These are phyloP conservation scores for Vicia faba DNA, from an alignment of 306 rosid species.

Conservation along the genomic window DNA sequence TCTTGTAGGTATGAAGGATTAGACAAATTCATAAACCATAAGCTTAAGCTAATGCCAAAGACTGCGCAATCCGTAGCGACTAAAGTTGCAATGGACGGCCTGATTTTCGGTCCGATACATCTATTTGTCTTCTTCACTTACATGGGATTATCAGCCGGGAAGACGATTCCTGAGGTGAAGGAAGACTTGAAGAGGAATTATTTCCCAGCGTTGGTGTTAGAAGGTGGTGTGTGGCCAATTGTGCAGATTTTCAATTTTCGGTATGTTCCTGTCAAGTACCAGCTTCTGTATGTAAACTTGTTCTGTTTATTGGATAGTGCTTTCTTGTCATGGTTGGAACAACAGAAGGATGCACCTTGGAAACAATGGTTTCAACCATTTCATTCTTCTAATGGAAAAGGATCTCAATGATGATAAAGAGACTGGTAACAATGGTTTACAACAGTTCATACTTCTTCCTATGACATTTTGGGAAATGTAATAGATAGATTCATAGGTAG, in stretches of 20 bases:
- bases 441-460: not conserved
- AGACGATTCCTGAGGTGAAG: conserved; percentile 64
- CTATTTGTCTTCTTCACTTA: conserved; percentile 73
- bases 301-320: conserved; percentile 90
- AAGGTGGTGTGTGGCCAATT: conserved; percentile 82
- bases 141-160: conserved; percentile 81
- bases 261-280: conserved; percentile 79
- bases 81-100: conserved; percentile 72
- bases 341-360: conserved; percentile 88
- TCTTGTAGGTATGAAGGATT: conserved; percentile 76
- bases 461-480: too few relatives aligned
- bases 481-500: too few relatives aligned
- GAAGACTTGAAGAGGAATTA: conserved; percentile 74
- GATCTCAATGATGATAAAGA: conserved; percentile 23
- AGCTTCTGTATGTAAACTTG: conserved; percentile 83
- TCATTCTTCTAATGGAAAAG: conserved; percentile 50
- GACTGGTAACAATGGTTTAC: not conserved
- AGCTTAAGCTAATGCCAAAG: conserved; percentile 59
- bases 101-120: conserved; percentile 74
- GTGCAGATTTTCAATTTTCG: conserved; percentile 73
- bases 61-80: conserved; percentile 61
- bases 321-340: conserved; percentile 87
- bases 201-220: conserved; percentile 68
- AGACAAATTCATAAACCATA: conserved; percentile 65
- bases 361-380: conserved; percentile 69